phyloP scores from a whole-genome alignment of 768 basidiomycete genomes.

The Dioszegia aurantiaca region DNA sequence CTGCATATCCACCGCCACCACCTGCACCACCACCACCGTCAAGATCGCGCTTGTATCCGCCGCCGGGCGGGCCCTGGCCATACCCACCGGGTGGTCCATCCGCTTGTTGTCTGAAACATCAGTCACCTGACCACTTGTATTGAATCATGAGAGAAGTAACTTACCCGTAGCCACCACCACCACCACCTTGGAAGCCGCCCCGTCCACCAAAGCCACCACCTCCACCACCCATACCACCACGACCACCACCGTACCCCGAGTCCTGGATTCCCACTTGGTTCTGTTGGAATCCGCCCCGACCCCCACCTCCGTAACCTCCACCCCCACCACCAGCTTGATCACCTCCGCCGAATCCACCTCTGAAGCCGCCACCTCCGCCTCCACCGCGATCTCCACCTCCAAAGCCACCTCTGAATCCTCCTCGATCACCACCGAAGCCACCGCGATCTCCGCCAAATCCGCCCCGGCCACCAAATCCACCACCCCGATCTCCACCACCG shows the following conservation, averaged over 20 bases:
- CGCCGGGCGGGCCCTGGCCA: slow-evolving; percentile 33
- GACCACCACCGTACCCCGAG: no score
- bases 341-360: slow-evolving; percentile 56
- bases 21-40: slow-evolving; percentile 24
- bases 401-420: slow-evolving; percentile 20
- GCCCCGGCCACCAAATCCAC: slow-evolving; percentile 38
- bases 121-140: slow-evolving; percentile 9
- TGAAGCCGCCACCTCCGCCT: slow-evolving; percentile 19
- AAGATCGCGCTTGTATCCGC: slow-evolving; percentile 41
- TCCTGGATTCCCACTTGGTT: no score
- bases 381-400: slow-evolving; percentile 25
- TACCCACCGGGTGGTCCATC: slow-evolving; percentile 19
- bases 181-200: slow-evolving; percentile 24
- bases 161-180: slow-evolving; percentile 32
- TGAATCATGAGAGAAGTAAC: slow-evolving; percentile 2
- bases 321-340: slow-evolving; percentile 52
- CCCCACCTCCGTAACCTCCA: slow-evolving; percentile 9
- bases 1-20: slow-evolving; percentile 19
- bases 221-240: slow-evolving; percentile 6
- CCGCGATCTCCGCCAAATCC: slow-evolving; percentile 51
- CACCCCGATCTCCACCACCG: slow-evolving; percentile 33
- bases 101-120: slow-evolving; percentile 1
- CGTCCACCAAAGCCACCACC: slow-evolving; percentile 38
- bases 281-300: slow-evolving; percentile 5
- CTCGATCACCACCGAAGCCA: slow-evolving; percentile 33